Evolutionary conservation across 2,329 filamentous ascomycete genomes (phyloP), one percentile per base, ranked within the genome.

Genomic region (Verruconis gallopava): DNA sequence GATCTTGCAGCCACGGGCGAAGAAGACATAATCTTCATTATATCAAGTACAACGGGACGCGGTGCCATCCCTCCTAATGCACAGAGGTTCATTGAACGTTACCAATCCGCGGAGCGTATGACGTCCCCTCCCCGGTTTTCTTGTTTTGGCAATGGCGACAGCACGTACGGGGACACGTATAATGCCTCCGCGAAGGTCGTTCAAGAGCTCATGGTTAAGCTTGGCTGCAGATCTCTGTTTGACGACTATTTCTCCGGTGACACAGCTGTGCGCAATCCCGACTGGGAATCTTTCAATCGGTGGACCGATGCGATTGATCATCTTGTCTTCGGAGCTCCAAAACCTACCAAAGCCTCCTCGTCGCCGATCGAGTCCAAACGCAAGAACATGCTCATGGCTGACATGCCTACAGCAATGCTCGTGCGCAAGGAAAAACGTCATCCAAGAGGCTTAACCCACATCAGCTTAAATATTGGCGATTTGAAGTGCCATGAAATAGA

Each of bases 111-210:
- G 30, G 30, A 40, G 33, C 19, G 17, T 22, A 22, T 17, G n/a
- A 36, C 11, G 9, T 28, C 35, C 5, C 13, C 18, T 22, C 40
- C 45, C 33, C 38, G 35, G 3, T 50, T 45, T 34, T 47, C 47
- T 11, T 17, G 49, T 19, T 53, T 49, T 21, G 51, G 49, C 9
- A 50, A 50, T 37, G 51, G 51, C 5, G 48, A 51, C 34, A 49
- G 46, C 41, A 43, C 46, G 4, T 52, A 50, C 21, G 34, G 37
- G 25, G 40, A 22, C 34, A 51, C 49, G 5, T 51, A 46, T 38
- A 42, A 42, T 21, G 45, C 42, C 5, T 47, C 49, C 2, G 49
- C 49, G 11, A 18, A n/a, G 12, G 44, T 28, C 3, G n/a, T 50
- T 12, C 21, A 46, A 17, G 21, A 35, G 13, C 28, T 40, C 5